A percentile compares a stretch with the other conserved stretches of the same genome.
These are phyloP conservation scores for Candida sonorensis DNA, from an alignment of 805 yeast genomes.

Conservation along the genomic window DNA sequence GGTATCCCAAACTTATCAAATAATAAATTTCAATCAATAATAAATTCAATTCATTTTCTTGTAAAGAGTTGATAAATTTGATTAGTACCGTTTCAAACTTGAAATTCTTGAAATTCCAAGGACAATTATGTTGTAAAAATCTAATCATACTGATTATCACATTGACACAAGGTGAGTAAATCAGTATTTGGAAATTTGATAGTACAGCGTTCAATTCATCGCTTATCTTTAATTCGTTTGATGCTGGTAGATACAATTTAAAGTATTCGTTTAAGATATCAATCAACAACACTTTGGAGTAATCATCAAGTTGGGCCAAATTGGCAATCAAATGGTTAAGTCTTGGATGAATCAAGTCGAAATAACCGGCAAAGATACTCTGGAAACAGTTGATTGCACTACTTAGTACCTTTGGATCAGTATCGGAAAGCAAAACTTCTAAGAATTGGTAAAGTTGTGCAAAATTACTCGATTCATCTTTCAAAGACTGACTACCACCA, in stretches of 20 bases:
- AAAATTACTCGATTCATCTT: conserved; percentile 30
- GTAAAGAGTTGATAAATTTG: no score
- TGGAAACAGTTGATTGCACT: conserved; percentile 55
- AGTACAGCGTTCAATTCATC: conserved; percentile 56
- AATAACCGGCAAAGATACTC: conserved; percentile 46
- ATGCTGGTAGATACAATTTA: conserved; percentile 51
- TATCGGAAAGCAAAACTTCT: conserved; percentile 53
- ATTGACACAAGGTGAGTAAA: conserved; percentile 48
- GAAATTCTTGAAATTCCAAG: no score
- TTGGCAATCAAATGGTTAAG: conserved; percentile 39
- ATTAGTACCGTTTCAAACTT: no score
- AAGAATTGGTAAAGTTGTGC: conserved; percentile 48
- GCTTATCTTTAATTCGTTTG: conserved; percentile 28
- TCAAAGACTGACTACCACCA: background rate
- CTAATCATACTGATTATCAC: no score
- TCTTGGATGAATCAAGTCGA: conserved; percentile 66
- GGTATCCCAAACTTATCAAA: conserved; percentile 27
- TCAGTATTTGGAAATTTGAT: conserved; percentile 36
- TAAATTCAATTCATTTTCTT: no score
- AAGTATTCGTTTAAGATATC: conserved; percentile 64
- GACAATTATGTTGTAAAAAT: no score
- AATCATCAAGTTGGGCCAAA: conserved; percentile 54
- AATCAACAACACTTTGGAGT: conserved; percentile 56
- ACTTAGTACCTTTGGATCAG: conserved; percentile 60
- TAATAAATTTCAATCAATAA: conserved; percentile 13